phyloP scores from a whole-genome alignment of 768 basidiomycete genomes.

The Boletellus sp. region DNA sequence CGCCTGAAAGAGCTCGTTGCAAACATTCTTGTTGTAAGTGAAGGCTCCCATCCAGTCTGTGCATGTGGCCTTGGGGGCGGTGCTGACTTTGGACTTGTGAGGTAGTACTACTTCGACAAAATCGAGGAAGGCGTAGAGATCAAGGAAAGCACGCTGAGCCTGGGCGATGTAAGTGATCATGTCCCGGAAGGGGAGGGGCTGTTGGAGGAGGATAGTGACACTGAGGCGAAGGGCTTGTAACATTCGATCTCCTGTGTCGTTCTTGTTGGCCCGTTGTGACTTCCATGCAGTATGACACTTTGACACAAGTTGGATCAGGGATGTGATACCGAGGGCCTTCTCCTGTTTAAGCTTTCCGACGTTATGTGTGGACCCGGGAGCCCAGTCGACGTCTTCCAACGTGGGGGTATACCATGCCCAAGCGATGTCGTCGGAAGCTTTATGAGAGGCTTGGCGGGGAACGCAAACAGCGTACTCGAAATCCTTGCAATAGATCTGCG shows the following conservation, averaged over 20 bases:
- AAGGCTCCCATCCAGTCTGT: too few species aligned
- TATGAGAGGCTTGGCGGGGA: neutral
- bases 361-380: neutral
- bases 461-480: neutral
- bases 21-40: neutral
- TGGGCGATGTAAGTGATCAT: neutral
- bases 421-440: neutral
- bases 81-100: too few species aligned
- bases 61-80: too few species aligned
- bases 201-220: neutral
- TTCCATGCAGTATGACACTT: neutral
- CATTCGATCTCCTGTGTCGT: neutral
- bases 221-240: neutral
- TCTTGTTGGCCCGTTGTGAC: neutral
- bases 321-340: neutral
- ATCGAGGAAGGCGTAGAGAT: conserved; percentile 1
- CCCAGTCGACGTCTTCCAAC: neutral
- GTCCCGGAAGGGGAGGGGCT: neutral
- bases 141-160: neutral
- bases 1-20: neutral
- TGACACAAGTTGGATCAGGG: neutral
- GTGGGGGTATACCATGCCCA: neutral
- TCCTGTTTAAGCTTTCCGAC: neutral
- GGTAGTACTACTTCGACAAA: too few species aligned
- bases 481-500: neutral